Evolutionary conservation across 2,329 filamentous ascomycete genomes (phyloP), one percentile per base, ranked within the genome.

Genomic region (Leptographium radiaticola): DNA sequence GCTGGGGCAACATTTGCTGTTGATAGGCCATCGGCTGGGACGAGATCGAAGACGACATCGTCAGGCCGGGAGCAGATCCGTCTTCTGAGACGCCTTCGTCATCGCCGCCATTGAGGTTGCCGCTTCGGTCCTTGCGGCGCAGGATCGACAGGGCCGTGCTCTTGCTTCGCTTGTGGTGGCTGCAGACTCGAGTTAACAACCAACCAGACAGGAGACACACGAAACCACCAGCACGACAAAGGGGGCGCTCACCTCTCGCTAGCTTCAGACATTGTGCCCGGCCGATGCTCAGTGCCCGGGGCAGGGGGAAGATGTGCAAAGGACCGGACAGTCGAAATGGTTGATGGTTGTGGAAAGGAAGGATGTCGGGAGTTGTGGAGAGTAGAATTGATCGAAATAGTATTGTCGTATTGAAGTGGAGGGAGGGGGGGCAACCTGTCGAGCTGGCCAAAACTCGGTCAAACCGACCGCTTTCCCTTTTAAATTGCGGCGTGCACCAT

Each of bases 141-240:
- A 83, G 66, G 63, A 83, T 64, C 64, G 77, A 71, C 59, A 80
- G 66, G 48, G 75, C 71, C 51, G 71, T 70, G 43, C 72, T 79
- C 64, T 75, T 81, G 54, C 77, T 76, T 57, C 74, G 75, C 67
- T 74, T 77, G 62, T 79, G 77, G 25, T 59, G 55, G 56, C 56
- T 59, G 47, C 16, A 31, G 12, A 15, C 30, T 6, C 20, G 13
- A 15, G 20, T 8, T 20, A 33, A n/a, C 8, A 36, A 12, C 10
- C 38, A 12, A 2, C 12, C 12, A 6, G 11, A 40, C 13, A 40
- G 6, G 18, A 18, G 13, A 20, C 1, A 49, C 18, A 30, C 2
- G 5, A 15, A 18, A 15, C 10, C 13, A 13, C 6, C 4, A 16
- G 31, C 12, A 31, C 43, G 16, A 30, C 10, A 31, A 45, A 25